These are phyloP conservation scores for Funneliformis mosseae DNA, from an alignment of 192 early-diverging fungal genomes.

Conservation along the genomic window DNA sequence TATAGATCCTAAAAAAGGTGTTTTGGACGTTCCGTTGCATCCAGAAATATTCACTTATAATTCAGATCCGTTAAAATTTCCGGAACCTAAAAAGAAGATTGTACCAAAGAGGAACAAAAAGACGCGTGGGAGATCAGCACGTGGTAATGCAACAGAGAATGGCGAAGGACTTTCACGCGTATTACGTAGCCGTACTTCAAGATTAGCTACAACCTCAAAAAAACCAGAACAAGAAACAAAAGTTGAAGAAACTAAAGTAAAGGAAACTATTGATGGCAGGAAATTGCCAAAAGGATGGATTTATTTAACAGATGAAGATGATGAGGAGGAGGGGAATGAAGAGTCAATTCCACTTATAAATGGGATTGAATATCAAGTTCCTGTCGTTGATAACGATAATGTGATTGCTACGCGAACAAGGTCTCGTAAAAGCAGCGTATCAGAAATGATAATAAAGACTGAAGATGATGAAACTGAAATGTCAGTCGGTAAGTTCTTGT, in stretches of 20 bases:
- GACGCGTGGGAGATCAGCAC: not conserved
- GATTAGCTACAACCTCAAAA: constrained; percentile 35
- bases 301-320: constrained; percentile 48
- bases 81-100: constrained; percentile 2
- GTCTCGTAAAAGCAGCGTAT: constrained; percentile 1
- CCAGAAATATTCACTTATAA: constrained; percentile 57
- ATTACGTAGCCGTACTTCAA: constrained; percentile 11
- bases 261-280: constrained; percentile 34
- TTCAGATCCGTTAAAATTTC: constrained; percentile 33
- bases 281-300: constrained; percentile 51
- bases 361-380: not conserved
- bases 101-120: not conserved
- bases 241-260: constrained; percentile 35
- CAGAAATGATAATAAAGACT: not conserved
- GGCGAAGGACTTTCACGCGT: not conserved
- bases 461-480: not conserved
- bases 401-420: not conserved
- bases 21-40: constrained; percentile 48
- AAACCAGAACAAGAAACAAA: constrained; percentile 38
- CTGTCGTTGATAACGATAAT: not conserved
- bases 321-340: constrained; percentile 33
- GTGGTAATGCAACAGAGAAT: not conserved
- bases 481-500: not conserved
- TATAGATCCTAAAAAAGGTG: constrained; percentile 43
- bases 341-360: not conserved